phyloP scores from a whole-genome alignment of 2,329 filamentous ascomycete species.

The Trichoderma atrobrunneum region DNA sequence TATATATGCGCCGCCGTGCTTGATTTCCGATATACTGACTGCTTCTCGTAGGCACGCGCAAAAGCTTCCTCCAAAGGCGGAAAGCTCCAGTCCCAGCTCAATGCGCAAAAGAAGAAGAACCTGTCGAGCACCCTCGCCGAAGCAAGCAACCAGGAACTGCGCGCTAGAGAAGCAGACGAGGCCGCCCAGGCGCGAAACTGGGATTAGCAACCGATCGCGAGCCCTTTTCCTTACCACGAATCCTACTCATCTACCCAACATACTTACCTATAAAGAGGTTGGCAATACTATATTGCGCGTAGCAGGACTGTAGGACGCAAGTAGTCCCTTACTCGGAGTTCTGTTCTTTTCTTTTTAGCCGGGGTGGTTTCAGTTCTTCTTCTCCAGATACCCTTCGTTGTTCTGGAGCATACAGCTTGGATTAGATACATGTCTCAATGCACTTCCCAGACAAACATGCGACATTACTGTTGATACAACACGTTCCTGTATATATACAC shows the following conservation, averaged over 20 bases:
- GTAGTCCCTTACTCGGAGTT: background rate
- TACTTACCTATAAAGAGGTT: background rate
- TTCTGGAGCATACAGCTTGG: background rate
- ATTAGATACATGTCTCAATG: background rate
- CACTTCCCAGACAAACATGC: background rate
- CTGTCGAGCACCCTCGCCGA: slow-evolving; percentile 65
- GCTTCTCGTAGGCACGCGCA: slow-evolving; percentile 54
- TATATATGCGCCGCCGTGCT: background rate
- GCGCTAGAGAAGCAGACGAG: slow-evolving; percentile 65
- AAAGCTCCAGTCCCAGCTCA: slow-evolving; percentile 68
- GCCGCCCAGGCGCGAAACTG: slow-evolving; percentile 40
- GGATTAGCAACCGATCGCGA: slow-evolving; percentile 25
- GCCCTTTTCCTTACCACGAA: background rate
- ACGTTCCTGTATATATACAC: background rate
- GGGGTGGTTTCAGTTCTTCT: background rate
- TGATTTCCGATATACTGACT: background rate
- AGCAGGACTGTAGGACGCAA: background rate
- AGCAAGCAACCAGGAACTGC: slow-evolving; percentile 63
- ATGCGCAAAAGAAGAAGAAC: slow-evolving; percentile 73
- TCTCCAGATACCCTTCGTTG: background rate
- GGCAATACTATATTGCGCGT: background rate
- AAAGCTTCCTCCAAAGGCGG: slow-evolving; percentile 57
- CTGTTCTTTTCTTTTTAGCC: background rate
- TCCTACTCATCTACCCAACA: background rate
- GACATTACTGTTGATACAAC: background rate